These are phyloP conservation scores for Gremmenia infestans DNA, from an alignment of 2,329 filamentous ascomycete species.

Conservation along the genomic window DNA sequence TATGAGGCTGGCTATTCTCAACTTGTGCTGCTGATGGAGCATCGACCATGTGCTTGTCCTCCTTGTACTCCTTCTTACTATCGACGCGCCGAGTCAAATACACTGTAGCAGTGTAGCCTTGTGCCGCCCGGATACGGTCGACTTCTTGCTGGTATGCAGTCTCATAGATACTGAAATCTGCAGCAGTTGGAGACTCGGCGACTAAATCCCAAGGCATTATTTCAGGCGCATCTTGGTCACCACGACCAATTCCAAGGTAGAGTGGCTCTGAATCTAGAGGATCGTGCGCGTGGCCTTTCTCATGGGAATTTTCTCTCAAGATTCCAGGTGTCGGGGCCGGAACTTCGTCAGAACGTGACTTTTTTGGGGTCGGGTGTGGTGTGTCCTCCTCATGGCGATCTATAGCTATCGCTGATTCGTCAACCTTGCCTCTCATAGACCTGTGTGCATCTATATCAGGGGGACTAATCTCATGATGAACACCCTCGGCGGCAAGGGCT, in stretches of 20 bases:
- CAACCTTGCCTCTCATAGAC: slow-evolving; percentile 1
- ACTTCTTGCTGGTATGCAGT: slow-evolving; percentile 81
- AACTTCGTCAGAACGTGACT: slow-evolving; percentile 25
- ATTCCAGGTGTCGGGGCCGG: slow-evolving; percentile 28
- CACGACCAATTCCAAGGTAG: slow-evolving; percentile 73
- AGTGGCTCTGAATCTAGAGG: slow-evolving; percentile 56
- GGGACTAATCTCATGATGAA: slow-evolving; percentile 41
- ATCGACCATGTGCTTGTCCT: slow-evolving; percentile 27
- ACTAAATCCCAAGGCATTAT: slow-evolving; percentile 46
- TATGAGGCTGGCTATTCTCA: slow-evolving; percentile 14
- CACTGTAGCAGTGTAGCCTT: slow-evolving; percentile 48
- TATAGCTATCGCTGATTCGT: slow-evolving; percentile 5
- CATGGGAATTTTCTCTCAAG: slow-evolving; percentile 36
- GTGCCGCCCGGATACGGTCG: slow-evolving; percentile 56
- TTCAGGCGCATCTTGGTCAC: slow-evolving; percentile 42
- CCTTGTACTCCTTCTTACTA: slow-evolving; percentile 30
- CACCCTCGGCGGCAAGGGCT: slow-evolving; percentile 47
- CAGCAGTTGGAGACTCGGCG: slow-evolving; percentile 78
- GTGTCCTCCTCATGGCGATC: neutral
- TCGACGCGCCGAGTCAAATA: slow-evolving; percentile 51
- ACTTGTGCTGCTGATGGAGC: slow-evolving; percentile 17
- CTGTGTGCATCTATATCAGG: slow-evolving; percentile 19
- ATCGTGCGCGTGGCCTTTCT: slow-evolving; percentile 60
- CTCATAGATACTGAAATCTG: slow-evolving; percentile 86
- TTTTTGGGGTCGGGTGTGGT: neutral